Conservation (phyloP, 2,329 filamentous ascomycete genomes). For the Paramyrothecium roridum region DNA sequence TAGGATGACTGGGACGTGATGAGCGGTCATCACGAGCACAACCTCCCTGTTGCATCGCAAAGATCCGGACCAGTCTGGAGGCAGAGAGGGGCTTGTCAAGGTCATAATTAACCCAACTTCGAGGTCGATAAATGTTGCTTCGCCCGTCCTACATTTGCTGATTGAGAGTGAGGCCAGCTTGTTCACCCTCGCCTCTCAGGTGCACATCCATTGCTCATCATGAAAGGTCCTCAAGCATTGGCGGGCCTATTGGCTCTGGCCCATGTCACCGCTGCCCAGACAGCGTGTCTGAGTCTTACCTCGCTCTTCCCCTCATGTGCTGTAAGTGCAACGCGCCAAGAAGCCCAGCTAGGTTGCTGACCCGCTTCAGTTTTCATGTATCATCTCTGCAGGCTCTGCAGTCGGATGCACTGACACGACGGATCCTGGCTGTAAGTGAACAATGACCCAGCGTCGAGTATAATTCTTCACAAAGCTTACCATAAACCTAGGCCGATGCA, state of each 20-base stretch:
- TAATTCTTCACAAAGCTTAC: not conserved
- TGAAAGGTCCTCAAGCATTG: slow-evolving; percentile 4
- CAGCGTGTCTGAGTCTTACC: slow-evolving; percentile 14
- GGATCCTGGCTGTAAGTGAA: slow-evolving; percentile 17
- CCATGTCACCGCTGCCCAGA: slow-evolving; percentile 11
- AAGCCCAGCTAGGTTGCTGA: not conserved
- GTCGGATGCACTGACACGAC: slow-evolving; percentile 17
- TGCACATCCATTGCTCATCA: slow-evolving; percentile 3
- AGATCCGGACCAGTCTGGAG: no score
- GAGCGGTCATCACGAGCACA: not conserved
- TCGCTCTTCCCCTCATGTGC: slow-evolving; percentile 17
- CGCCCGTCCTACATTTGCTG: not conserved
- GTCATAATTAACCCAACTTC: no score
- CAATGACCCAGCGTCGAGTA: not conserved
- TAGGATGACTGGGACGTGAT: not conserved
- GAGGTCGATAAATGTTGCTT: not conserved
- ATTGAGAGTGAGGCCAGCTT: not conserved
- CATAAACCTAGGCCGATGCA: slow-evolving; percentile 13
- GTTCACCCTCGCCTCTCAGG: not conserved
- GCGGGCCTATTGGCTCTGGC: slow-evolving; percentile 14
- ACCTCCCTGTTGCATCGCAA: not conserved
- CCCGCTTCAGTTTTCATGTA: slow-evolving; percentile 13
- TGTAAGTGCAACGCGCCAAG: slow-evolving; percentile 8
- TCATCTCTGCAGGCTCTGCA: slow-evolving; percentile 13
- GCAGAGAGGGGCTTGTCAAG: no score